Conservation (phyloP, 1,284 basidiomycete genomes). For the Boletellus sp. region DNA sequence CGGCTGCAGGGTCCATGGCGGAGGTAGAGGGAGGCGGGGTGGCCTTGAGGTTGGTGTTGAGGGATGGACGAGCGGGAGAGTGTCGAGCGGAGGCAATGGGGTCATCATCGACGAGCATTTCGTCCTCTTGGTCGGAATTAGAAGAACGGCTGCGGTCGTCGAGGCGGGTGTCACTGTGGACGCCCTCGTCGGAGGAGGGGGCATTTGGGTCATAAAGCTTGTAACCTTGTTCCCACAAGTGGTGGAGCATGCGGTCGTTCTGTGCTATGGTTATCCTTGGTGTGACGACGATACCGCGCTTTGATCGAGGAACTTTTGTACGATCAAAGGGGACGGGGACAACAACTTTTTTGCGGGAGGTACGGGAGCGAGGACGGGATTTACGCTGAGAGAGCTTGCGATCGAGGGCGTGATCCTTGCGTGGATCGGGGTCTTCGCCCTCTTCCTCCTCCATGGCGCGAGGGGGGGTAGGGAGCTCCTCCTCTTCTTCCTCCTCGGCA, state of each 20-base stretch:
- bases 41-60: conserved; percentile 16
- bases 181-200: conserved; percentile 25
- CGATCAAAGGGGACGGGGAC: conserved; percentile 21
- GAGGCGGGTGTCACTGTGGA: conserved; percentile 1
- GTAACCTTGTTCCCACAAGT: conserved; percentile 17
- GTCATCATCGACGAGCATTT: conserved; percentile 38
- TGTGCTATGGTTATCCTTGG: neutral
- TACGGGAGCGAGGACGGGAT: neutral
- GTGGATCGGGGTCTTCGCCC: conserved; percentile 44
- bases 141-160: conserved; percentile 1
- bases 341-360: conserved; percentile 12
- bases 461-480: conserved; percentile 53
- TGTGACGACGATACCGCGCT: conserved; percentile 7
- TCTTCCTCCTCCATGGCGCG: conserved; percentile 64
- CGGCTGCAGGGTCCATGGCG: conserved; percentile 9
- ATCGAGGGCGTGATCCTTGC: conserved; percentile 34
- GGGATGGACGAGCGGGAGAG: conserved; percentile 19
- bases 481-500: conserved; percentile 41
- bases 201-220: conserved; percentile 22
- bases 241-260: conserved; percentile 5
- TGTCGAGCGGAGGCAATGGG: conserved; percentile 11
- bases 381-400: conserved; percentile 12
- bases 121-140: conserved; percentile 30
- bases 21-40: conserved; percentile 11
- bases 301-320: conserved; percentile 19